Evolutionary conservation across 208 protist species (phyloP).

Genomic region (Naegleria gruberi): DNA sequence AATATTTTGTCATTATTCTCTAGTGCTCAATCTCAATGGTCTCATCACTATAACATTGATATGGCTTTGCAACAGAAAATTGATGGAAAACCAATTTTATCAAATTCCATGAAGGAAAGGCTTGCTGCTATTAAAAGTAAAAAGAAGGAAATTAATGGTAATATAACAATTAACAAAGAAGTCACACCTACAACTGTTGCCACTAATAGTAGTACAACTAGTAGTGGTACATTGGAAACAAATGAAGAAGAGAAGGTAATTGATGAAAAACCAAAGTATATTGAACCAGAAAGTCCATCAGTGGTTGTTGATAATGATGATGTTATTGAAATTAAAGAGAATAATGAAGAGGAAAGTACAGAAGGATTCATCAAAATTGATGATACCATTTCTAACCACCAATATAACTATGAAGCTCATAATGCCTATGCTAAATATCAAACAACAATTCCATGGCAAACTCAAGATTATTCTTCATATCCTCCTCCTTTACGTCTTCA

Average conservation of each 20-base stretch:
- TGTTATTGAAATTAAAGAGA: neutral
- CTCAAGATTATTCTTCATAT: neutral
- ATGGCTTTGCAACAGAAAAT: neutral
- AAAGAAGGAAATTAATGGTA: neutral
- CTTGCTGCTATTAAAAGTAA: neutral
- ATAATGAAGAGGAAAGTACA: neutral
- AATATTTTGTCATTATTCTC: neutral
- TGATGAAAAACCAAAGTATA: neutral
- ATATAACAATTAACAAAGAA: neutral
- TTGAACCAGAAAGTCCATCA: neutral
- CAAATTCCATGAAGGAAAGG: neutral
- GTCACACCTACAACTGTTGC: neutral
- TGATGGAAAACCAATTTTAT: neutral
- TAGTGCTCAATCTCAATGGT: neutral
- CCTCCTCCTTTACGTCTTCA: neutral
- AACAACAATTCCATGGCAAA: neutral
- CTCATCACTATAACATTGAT: neutral
- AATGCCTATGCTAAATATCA: neutral
- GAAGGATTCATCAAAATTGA: constrained; percentile 2
- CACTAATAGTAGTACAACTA: neutral
- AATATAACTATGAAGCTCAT: neutral
- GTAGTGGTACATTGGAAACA: neutral
- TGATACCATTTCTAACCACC: neutral
- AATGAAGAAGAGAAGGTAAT: neutral
- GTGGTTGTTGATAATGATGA: neutral